A percentile compares a stretch with the other conserved stretches of the same genome.
These are phyloP conservation scores for Hypholoma fasciculare DNA, from an alignment of 768 basidiomycete genomes.

Conservation along the genomic window DNA sequence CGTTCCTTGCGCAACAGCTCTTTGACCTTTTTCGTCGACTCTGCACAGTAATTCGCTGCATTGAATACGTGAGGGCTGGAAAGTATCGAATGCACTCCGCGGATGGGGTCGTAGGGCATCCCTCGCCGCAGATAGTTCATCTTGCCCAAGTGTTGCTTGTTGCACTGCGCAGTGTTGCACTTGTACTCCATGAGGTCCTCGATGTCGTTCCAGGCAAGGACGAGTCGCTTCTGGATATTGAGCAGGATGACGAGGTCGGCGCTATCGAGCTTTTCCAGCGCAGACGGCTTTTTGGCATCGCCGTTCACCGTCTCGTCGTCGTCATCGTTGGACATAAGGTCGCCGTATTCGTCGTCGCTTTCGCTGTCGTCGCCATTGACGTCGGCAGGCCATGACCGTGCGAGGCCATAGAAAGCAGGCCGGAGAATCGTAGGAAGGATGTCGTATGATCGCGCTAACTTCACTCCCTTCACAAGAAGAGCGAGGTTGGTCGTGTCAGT, in stretches of 20 bases:
- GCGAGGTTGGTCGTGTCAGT: slow-evolving; percentile 4
- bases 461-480: slow-evolving; percentile 28
- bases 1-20: too few relatives aligned
- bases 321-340: background rate
- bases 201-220: background rate
- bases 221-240: background rate
- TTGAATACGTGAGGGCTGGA: too few relatives aligned
- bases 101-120: too few relatives aligned
- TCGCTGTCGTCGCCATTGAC: too few relatives aligned
- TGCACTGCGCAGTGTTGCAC: background rate
- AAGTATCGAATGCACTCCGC: too few relatives aligned
- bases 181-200: background rate
- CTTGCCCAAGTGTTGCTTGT: background rate
- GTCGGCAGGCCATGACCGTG: background rate
- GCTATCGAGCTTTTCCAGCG: background rate
- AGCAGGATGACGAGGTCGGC: background rate
- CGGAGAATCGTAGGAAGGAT: slow-evolving; percentile 29
- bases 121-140: background rate
- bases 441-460: slow-evolving; percentile 29
- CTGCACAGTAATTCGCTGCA: too few relatives aligned
- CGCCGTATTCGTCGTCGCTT: background rate
- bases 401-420: slow-evolving; percentile 40
- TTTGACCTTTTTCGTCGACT: too few relatives aligned
- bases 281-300: background rate
- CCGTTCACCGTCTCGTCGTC: too few relatives aligned